Percentiles rank a stretch among this genome's conserved stretches.
phyloP scores from a whole-genome alignment of 345 rosid genomes.

The Eutrema heterophyllum region DNA sequence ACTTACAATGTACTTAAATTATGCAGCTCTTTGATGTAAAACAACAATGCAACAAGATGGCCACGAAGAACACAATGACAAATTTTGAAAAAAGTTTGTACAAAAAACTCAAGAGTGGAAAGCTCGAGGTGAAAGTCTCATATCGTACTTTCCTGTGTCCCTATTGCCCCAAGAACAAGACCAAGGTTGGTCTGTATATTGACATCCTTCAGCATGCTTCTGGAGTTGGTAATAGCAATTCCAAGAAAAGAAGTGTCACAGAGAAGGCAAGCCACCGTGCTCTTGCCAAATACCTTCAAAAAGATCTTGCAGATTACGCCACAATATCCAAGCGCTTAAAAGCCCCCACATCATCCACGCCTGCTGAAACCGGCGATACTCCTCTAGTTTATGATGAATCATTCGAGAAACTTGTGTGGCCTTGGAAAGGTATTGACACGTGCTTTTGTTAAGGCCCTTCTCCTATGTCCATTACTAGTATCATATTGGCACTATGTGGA shows the following conservation, averaged over 20 bases:
- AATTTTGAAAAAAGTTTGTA: conserved; percentile 49
- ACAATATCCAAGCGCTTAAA: neutral
- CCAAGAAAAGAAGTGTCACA: conserved; percentile 60
- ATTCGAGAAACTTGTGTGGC: conserved; percentile 70
- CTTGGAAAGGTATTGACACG: conserved; percentile 30
- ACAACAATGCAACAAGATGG: neutral
- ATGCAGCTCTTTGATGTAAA: neutral
- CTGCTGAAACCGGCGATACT: conserved; percentile 26
- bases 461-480: conserved; percentile 4
- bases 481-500: conserved; percentile 4
- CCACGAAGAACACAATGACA: conserved; percentile 27
- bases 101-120: conserved; percentile 70
- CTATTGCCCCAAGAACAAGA: conserved; percentile 76
- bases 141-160: conserved; percentile 68
- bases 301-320: conserved; percentile 38
- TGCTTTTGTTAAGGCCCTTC: neutral
- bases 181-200: conserved; percentile 50
- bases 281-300: conserved; percentile 62
- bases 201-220: conserved; percentile 96
- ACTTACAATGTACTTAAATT: conserved; percentile 8
- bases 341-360: conserved; percentile 27
- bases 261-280: conserved; percentile 88
- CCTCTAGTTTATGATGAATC: conserved; percentile 36
- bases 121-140: conserved; percentile 46
- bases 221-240: conserved; percentile 80